These are phyloP conservation scores for Lanmaoa rubissima DNA, from an alignment of 768 basidiomycete genomes.

Conservation along the genomic window DNA sequence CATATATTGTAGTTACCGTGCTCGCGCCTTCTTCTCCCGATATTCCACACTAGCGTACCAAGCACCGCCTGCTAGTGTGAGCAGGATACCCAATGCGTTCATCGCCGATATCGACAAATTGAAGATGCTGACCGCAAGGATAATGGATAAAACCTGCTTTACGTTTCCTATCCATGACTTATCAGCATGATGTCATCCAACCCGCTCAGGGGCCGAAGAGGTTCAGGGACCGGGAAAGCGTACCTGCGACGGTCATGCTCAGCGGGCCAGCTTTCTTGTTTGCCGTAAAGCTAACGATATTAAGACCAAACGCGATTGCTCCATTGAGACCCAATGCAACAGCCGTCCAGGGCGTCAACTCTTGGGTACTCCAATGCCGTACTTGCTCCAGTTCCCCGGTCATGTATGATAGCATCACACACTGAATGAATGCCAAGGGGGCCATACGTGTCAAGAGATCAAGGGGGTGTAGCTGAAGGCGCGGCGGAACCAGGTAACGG, in stretches of 20 bases:
- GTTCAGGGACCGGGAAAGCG: constrained; percentile 22
- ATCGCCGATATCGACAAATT: constrained; percentile 72
- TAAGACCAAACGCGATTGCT: constrained; percentile 84
- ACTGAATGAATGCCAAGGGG: constrained; percentile 89
- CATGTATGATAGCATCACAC: constrained; percentile 69
- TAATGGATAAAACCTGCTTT: constrained; percentile 89
- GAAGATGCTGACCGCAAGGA: constrained; percentile 82
- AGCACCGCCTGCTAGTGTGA: constrained; percentile 86
- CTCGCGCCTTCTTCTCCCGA: constrained; percentile 39
- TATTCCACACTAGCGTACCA: constrained; percentile 75
- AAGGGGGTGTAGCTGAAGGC: constrained; percentile 63
- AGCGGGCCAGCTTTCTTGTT: constrained; percentile 88
- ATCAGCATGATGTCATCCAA: constrained; percentile 5
- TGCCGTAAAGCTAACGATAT: constrained; percentile 94
- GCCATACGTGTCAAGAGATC: constrained; percentile 89
- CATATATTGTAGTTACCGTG: constrained; percentile 4
- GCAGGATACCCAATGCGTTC: constrained; percentile 79
- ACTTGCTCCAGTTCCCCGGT: constrained; percentile 79
- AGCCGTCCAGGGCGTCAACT: constrained; percentile 40
- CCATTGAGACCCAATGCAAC: constrained; percentile 74
- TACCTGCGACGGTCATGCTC: constrained; percentile 89
- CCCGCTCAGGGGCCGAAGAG: constrained; percentile 5
- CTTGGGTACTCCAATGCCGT: constrained; percentile 42
- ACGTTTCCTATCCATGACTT: constrained; percentile 64
- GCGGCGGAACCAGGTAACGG: constrained; percentile 30